phyloP scores from a whole-genome alignment of 2,329 filamentous ascomycete species.

The Xylaria sp. region DNA sequence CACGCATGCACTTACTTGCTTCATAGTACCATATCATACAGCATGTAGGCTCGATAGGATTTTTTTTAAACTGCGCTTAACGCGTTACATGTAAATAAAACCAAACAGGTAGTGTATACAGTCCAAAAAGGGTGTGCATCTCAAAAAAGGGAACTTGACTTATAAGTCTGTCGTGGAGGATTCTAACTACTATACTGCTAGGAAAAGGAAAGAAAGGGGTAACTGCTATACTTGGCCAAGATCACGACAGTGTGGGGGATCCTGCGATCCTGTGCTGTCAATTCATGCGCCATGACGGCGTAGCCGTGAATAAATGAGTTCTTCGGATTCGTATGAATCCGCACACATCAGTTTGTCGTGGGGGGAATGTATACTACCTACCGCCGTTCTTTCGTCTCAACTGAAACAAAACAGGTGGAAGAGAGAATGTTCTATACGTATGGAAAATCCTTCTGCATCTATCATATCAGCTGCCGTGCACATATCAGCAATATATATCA shows the following conservation, averaged over 20 bases:
- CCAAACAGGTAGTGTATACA: not conserved
- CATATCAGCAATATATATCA: not conserved
- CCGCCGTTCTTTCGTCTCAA: not conserved
- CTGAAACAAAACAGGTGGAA: not conserved
- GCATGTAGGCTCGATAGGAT: not conserved
- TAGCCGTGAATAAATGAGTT: not conserved
- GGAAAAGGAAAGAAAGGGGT: not conserved
- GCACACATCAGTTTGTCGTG: not conserved
- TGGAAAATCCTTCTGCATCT: not conserved
- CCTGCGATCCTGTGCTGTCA: not conserved
- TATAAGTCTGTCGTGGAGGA: not conserved
- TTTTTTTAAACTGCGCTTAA: not conserved
- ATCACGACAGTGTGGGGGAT: conserved; percentile 2
- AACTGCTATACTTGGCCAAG: conserved; percentile 2
- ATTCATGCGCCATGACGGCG: not conserved
- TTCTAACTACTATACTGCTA: not conserved
- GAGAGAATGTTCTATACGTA: not conserved
- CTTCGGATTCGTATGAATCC: not conserved
- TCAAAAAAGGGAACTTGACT: not conserved
- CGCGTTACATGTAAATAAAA: not conserved
- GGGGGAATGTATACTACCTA: not conserved
- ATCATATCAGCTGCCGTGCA: not conserved
- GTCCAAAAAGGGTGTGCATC: no score
- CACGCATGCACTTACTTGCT: conserved; percentile 2
- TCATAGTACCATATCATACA: not conserved